Evolutionary conservation across 352 stramenopile species (phyloP), one percentile per base, ranked within the genome.

Genomic region (Globisporangium lucens): DNA sequence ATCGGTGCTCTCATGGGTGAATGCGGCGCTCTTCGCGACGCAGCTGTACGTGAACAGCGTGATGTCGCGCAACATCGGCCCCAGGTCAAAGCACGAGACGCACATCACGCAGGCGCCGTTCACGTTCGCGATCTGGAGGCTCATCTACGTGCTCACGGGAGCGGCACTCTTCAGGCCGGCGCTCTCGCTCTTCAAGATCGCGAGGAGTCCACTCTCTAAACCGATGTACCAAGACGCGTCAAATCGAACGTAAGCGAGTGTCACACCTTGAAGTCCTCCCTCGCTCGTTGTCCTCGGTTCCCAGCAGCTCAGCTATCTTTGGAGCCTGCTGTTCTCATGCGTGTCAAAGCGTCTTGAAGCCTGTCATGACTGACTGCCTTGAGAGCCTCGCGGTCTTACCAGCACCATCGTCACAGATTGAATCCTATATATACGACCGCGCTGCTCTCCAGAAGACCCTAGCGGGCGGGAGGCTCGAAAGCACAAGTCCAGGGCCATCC

Each of bases 71-170:
- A 74, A 69, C 56, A 83, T 94, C 56, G 75, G 70, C 0, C 80
- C 83, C 56, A 80, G 84, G 70, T 85, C 83, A 12, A 77, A 73
- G 64, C 82, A 94, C 56, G 75, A 87, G 67, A 92, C 84, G 67
- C 77, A 92, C 64, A 83, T 94, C 74, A 94, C 87, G 56, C 87
- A 84, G 29, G 83, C 81, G 36, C 74, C 77, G 30, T 89, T 83
- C 71, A 82, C 83, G 43, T 94, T 94, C 68, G 77, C 80, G 47
- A 93, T 94, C 74, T 94, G 87, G 84, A 75, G 84, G 1, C 63
- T 94, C 55, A 94, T 94, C 74, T 93, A 94, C 75, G 61, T 84
- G 75, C 73, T 94, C 70, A 75, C 79, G 20, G 24, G 24, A 0
- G 24, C 24, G 24, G 24, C 24, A 24, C 24, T 24, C 24, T 24